Evolutionary conservation across 192 early-diverging fungal genomes (phyloP).

Genomic region (Podila clonocystis): DNA sequence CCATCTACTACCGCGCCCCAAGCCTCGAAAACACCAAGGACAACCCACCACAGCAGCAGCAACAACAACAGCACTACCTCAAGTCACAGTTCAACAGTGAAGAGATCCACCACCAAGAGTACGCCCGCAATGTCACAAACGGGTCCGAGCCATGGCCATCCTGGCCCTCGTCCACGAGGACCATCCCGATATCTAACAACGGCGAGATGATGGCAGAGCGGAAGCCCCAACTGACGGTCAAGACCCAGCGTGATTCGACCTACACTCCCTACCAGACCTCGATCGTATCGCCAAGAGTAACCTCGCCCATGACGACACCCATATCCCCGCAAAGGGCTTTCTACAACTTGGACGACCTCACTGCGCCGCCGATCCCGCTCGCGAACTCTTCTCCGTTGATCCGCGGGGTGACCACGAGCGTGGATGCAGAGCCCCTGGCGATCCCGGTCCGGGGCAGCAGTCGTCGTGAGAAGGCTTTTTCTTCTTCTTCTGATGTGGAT

Average conservation of each 20-base stretch:
- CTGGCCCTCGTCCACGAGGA: constrained; percentile 26
- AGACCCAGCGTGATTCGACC: neutral
- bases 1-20: constrained; percentile 21
- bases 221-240: neutral
- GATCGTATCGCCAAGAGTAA: no score
- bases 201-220: neutral
- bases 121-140: constrained; percentile 7
- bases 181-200: neutral
- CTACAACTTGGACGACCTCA: constrained; percentile 26
- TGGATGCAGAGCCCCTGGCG: neutral
- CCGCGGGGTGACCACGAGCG: neutral
- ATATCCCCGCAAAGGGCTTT: neutral
- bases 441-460: neutral
- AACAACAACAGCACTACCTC: neutral
- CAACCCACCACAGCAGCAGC: neutral
- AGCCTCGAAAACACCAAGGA: neutral
- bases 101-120: constrained; percentile 1
- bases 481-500: neutral
- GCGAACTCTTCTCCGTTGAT: neutral
- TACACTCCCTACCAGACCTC: neutral
- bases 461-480: neutral
- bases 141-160: constrained; percentile 35
- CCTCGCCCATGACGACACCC: neutral
- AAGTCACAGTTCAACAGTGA: neutral
- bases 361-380: constrained; percentile 3